A percentile compares a stretch with the other conserved stretches of the same genome.
Conservation (phyloP, 441 rosid species). For the Gossypium davidsonii region DNA sequence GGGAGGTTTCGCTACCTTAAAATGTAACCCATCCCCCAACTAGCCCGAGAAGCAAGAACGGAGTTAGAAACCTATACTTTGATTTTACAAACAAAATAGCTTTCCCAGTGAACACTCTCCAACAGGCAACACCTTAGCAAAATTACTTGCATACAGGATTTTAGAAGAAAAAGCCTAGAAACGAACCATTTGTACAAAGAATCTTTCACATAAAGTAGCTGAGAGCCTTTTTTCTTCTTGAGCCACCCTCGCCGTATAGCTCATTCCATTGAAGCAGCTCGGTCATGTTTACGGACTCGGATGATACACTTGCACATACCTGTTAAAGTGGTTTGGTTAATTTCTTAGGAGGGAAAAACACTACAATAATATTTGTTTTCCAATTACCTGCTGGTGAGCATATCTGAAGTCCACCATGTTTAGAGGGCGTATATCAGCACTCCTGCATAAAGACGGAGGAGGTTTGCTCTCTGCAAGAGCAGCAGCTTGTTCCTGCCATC, state of each 20-base stretch:
- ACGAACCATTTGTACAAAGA: constrained; percentile 33
- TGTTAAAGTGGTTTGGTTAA: constrained; percentile 14
- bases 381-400: constrained; percentile 64
- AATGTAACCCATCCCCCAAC: constrained; percentile 27
- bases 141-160: constrained; percentile 25
- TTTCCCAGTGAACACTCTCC: constrained; percentile 13
- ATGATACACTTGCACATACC: constrained; percentile 92
- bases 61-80: constrained; percentile 29
- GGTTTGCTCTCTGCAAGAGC: constrained; percentile 61
- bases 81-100: constrained; percentile 43
- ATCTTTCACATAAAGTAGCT: constrained; percentile 79
- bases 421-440: constrained; percentile 55
- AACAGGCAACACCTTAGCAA: constrained; percentile 12
- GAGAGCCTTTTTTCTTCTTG: constrained; percentile 74
- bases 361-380: background rate
- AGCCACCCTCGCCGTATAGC: constrained; percentile 86
- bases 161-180: constrained; percentile 14
- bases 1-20: constrained; percentile 24
- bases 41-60: constrained; percentile 1
- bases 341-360: background rate
- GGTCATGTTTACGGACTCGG: constrained; percentile 80
- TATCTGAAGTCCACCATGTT: constrained; percentile 57
- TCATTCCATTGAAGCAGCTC: constrained; percentile 90
- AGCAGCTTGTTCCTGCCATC: constrained; percentile 47
- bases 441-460: constrained; percentile 56